Evolutionary conservation across 768 basidiomycete species (phyloP).

Genomic region (Pisolithus tinctorius): DNA sequence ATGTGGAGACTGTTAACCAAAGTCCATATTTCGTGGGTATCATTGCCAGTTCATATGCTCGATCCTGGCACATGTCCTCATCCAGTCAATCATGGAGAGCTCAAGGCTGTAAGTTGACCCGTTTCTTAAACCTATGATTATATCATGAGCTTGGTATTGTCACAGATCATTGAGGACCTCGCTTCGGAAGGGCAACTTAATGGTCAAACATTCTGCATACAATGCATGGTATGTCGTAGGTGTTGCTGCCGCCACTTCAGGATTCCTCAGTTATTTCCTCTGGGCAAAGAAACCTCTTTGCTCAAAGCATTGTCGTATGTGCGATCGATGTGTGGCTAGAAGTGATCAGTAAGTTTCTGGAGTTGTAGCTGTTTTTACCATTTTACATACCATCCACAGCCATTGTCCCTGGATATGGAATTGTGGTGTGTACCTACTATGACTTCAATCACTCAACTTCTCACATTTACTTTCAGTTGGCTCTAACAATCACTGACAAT

Average conservation of each 20-base stretch:
- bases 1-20: conserved; percentile 76
- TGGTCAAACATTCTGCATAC: conserved; percentile 94
- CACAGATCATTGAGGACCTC: conserved; percentile 82
- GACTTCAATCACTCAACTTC: not conserved
- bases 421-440: conserved; percentile 61
- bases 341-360: conserved; percentile 77
- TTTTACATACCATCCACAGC: conserved; percentile 33
- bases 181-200: conserved; percentile 85
- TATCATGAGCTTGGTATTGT: not conserved
- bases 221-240: conserved; percentile 71
- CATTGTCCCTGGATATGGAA: conserved; percentile 99
- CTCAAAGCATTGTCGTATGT: conserved; percentile 92
- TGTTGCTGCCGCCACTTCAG: not conserved
- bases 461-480: conserved; percentile 52
- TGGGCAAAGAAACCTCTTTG: conserved; percentile 85
- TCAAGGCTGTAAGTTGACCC: conserved; percentile 64
- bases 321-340: conserved; percentile 82
- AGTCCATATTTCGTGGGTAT: conserved; percentile 94
- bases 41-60: conserved; percentile 70
- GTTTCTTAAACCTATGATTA: not conserved
- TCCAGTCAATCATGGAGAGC: conserved; percentile 73
- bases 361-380: not conserved
- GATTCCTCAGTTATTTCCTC: not conserved
- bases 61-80: conserved; percentile 88
- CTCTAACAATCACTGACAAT: conserved; percentile 90